Evolutionary conservation across 192 early-diverging fungal genomes (phyloP).

Genomic region (Gaertneriomyces sp.): DNA sequence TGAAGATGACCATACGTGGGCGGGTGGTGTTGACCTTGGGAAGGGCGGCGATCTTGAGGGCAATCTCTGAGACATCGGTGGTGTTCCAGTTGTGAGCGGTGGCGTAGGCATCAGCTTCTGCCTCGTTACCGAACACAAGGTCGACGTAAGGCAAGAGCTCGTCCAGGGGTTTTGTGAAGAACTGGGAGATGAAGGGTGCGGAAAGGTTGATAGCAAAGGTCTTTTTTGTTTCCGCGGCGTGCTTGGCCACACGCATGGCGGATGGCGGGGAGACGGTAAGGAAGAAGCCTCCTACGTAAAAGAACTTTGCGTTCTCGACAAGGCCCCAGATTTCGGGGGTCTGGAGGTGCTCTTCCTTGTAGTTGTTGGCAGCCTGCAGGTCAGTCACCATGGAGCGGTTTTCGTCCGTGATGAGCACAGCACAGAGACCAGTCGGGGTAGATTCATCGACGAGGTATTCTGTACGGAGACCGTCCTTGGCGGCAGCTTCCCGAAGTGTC

Average conservation of each 20-base stretch:
- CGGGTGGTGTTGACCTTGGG: constrained; percentile 71
- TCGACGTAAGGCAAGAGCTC: constrained; percentile 82
- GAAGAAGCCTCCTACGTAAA: constrained; percentile 95
- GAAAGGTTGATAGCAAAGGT: constrained; percentile 89
- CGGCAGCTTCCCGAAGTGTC: constrained; percentile 71
- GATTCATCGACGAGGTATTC: constrained; percentile 79
- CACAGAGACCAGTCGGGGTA: constrained; percentile 91
- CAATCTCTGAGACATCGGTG: constrained; percentile 77
- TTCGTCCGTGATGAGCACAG: constrained; percentile 87
- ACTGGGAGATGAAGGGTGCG: constrained; percentile 91
- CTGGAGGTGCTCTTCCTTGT: constrained; percentile 64
- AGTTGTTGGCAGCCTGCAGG: constrained; percentile 90
- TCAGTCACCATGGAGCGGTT: constrained; percentile 91
- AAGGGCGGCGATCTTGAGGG: constrained; percentile 73
- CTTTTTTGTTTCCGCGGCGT: constrained; percentile 82
- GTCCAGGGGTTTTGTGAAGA: constrained; percentile 82
- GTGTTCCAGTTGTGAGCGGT: constrained; percentile 65
- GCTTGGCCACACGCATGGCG: constrained; percentile 80
- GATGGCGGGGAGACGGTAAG: constrained; percentile 84
- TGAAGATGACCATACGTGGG: constrained; percentile 86
- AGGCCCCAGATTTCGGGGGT: constrained; percentile 77
- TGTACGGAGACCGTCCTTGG: constrained; percentile 79
- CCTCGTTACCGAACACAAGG: constrained; percentile 94
- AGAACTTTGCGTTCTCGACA: constrained; percentile 84
- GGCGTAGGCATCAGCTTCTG: constrained; percentile 87